These are phyloP conservation scores for Alloteropsis angusta DNA, from an alignment of 202 grass and related monocot species.

Conservation along the genomic window DNA sequence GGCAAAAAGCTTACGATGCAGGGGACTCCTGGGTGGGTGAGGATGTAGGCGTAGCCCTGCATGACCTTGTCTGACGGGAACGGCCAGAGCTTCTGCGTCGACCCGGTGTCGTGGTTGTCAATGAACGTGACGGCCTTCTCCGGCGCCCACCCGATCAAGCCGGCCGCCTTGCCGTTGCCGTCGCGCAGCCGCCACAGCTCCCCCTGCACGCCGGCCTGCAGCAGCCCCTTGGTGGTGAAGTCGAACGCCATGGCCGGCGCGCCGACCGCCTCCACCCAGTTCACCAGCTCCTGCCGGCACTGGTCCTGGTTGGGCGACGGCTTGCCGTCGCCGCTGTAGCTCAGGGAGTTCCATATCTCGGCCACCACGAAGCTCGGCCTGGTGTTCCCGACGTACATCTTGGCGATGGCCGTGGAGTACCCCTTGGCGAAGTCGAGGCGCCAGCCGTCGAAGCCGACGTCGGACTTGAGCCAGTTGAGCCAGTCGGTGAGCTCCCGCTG, in stretches of 20 bases:
- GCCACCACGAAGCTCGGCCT: too few relatives aligned
- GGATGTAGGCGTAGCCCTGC: conserved; percentile 49
- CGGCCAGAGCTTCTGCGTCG: conserved; percentile 38
- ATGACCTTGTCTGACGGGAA: conserved; percentile 44
- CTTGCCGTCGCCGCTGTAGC: conserved; percentile 29
- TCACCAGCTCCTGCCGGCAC: conserved; percentile 39
- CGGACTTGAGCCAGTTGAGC: conserved; percentile 50
- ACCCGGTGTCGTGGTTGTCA: conserved; percentile 46
- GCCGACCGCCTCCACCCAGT: conserved; percentile 28
- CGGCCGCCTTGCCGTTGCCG: conserved; percentile 29
- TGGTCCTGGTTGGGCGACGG: conserved; percentile 16
- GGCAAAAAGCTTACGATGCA: conserved; percentile 30
- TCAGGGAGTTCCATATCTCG: conserved; percentile 28
- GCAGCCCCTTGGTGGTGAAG: conserved; percentile 36
- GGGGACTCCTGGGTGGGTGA: conserved; percentile 35
- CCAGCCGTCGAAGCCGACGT: conserved; percentile 55
- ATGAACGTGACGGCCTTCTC: conserved; percentile 44
- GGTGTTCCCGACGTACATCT: conserved; percentile 31
- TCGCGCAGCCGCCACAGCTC: conserved; percentile 52
- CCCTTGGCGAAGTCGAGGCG: conserved; percentile 47
- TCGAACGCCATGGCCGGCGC: conserved; percentile 35
- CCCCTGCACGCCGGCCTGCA: conserved; percentile 33
- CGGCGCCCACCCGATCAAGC: conserved; percentile 40
- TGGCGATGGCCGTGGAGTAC: conserved; percentile 24
- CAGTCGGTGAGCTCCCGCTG: conserved; percentile 37